Base-by-base conservation (phyloP, 2,329 filamentous ascomycete species). In the Xylaria sp. region DNA sequence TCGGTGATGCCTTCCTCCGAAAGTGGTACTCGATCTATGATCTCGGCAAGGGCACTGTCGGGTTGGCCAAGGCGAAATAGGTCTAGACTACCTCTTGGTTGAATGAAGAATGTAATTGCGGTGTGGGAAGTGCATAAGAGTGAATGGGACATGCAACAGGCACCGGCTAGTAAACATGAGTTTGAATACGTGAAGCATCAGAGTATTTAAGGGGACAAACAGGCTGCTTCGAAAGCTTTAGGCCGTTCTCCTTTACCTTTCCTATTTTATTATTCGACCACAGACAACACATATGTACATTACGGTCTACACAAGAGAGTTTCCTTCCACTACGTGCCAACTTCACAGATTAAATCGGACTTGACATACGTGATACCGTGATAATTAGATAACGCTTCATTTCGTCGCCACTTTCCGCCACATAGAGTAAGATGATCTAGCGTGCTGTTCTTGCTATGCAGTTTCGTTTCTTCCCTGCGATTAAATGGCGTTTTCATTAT, bases 11-110 rank as follows among this genome's bases (percentile, higher is more conserved):
- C 49, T 91, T 90, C 85, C 83, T 90, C 75, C 88, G 92, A 79
- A 90, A 85, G 76, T 96, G 89, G 85, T 98, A 98, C 87, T 96
- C 92, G 67, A 90, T 99, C 75, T 99, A 99, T 77, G 92, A 99
- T 79, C 85, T 97, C 63, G 93, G 91, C 77, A 93, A 91, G 83
- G 85, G 90, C 75, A 89, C 90, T 58, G 93, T 99, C 66, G 93
- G 92, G 74, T 87, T 99, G 72, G 95, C 94, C 73, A 89, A 90
- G 81, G 85, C 94, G 69, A 95, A 93, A 61, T 62, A 60, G 58
- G 48, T n/a, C 17, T 10, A 15, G 2, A 5, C 15, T 7, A 9
- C 10, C 5, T 21, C 9, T 17, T 13, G 4, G 6, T 11, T 44
- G n/a, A 21, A n/a, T 13, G 7, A 15, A 19, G 31, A 17, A 35